These are phyloP conservation scores for Trichoderma sp. DNA, from an alignment of 2,329 filamentous ascomycete genomes.

Conservation along the genomic window DNA sequence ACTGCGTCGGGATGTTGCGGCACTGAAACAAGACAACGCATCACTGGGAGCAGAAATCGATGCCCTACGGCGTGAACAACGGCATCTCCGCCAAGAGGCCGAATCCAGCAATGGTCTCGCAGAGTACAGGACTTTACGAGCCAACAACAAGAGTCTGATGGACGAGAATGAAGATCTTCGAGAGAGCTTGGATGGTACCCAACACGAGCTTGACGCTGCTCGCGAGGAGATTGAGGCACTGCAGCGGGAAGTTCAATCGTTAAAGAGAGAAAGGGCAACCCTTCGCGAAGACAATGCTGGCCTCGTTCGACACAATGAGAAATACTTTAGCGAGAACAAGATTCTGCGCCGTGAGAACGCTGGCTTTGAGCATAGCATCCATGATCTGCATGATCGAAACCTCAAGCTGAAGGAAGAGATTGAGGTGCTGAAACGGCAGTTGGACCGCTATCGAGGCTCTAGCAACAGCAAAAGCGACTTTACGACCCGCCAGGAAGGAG, in stretches of 20 bases:
- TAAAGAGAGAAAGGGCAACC: conserved; percentile 47
- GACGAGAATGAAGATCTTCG: conserved; percentile 48
- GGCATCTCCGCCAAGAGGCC: conserved; percentile 42
- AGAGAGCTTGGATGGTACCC: conserved; percentile 42
- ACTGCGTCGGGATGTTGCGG: conserved; percentile 44
- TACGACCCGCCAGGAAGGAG: conserved; percentile 36
- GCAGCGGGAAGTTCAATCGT: conserved; percentile 40
- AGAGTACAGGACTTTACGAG: conserved; percentile 49
- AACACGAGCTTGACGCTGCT: conserved; percentile 45
- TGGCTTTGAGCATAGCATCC: conserved; percentile 48
- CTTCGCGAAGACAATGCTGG: conserved; percentile 54
- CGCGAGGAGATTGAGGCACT: conserved; percentile 44
- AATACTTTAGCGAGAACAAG: conserved; percentile 57
- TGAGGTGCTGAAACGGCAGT: conserved; percentile 46
- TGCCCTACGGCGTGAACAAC: conserved; percentile 38
- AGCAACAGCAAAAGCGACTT: conserved; percentile 39
- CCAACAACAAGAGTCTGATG: conserved; percentile 43
- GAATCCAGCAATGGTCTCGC: conserved; percentile 44
- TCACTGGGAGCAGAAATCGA: conserved; percentile 45
- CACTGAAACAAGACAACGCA: conserved; percentile 45
- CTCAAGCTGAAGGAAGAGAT: conserved; percentile 51
- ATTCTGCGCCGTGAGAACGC: conserved; percentile 50
- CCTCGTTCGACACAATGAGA: conserved; percentile 56
- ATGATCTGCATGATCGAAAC: conserved; percentile 49
- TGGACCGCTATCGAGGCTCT: conserved; percentile 43